Base-by-base conservation (phyloP, 768 basidiomycete genomes). In the Kwoniella heveanensis region DNA sequence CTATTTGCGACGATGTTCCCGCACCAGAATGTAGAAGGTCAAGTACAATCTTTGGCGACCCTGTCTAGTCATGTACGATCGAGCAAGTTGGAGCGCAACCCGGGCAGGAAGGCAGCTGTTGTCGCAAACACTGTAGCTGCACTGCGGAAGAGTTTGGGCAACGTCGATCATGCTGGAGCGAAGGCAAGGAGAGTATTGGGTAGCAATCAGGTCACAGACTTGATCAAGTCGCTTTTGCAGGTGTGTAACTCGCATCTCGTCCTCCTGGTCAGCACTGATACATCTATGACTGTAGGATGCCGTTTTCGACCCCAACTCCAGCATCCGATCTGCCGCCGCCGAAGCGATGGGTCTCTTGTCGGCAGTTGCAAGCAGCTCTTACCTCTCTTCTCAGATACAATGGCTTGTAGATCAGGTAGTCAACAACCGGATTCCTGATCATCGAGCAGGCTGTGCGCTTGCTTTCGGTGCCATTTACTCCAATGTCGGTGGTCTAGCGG, bases 401-500 rank as follows among this genome's bases (percentile, higher is more conserved):
- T 87, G 87, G 65, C 83, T 97, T 3, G 92, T 98, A 9, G 90
- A 96, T 70, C 89, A 92, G 72, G 90, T 98, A 24, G 92, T 98
- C 60, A 91, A 84, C 80, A 96, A 98, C 77, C 89, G 95, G 19
- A 90, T 95, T 77, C 95, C 96, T 0, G 85, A 90, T 65, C 88
- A 88, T 24, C 87, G 96, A 19, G 94, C 95, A 17, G 96, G 96
- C 0, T 97, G 93, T 76, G 92, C 93, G 0, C 81, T 93, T 37
- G 90, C 94, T 0, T 92, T 98, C 72, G 92, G 92, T 13, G 86
- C 92, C 13, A 91, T 98, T 37, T 95, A 96, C 78, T 86, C 85
- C 48, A 86, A 91, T 72, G 92, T 97, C 53, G 96, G 96, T 8
- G 90, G 92, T 44, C 84, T 98, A n/a, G 91, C 91, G 12, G 95